Base-by-base conservation (phyloP, 306 rosid species). In the Prunus davidiana region DNA sequence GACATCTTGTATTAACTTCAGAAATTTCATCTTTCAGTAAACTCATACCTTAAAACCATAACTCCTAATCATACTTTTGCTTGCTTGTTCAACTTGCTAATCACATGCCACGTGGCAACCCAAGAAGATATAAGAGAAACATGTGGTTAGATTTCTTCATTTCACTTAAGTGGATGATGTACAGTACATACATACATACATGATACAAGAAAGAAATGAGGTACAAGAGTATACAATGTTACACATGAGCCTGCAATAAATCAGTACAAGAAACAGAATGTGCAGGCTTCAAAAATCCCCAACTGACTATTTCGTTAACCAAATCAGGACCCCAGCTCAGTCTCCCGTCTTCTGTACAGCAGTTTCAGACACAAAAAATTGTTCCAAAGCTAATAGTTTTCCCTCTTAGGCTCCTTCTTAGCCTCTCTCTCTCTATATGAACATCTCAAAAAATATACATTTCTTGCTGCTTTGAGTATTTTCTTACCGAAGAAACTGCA, bases 341-440 rank as follows among this genome's bases (percentile, higher is more conserved):
- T 70, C 60, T 71, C 75, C 80, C 86, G 78, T 72, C 77, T 84
- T 78, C 90, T 82, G 87, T 81, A 83, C 87, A 87, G 62, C 80
- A 81, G 81, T 86, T 62, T 68, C 84, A 47, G 74, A 82, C 74
- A 69, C 65, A 47, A 69, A 77, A 56, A 58, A 50, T 74, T 32
- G 69, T 46, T 61, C 60, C 51, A 19, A 74, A 74, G 69, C 69
- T 74, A 61, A 46, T 28, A 38, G 69, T 28, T 60, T 66, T 61
- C 49, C 45, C 67, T 15, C 45, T 30, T 63, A 30, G 45, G 57
- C 57, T 16, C 20, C 43, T 58, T 9, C 49, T 71, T 51, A 30
- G 28, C 77, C 18, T 77, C 50, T 85, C 41, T 82, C 79, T 84
- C 61, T 84, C 88, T 83, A 76, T 81, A 78, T 50, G 83, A 80